Percentiles rank a stretch among this genome's conserved stretches.
Conservation (phyloP, 2,329 filamentous ascomycete genomes). For the Colletotrichum viniferum region DNA sequence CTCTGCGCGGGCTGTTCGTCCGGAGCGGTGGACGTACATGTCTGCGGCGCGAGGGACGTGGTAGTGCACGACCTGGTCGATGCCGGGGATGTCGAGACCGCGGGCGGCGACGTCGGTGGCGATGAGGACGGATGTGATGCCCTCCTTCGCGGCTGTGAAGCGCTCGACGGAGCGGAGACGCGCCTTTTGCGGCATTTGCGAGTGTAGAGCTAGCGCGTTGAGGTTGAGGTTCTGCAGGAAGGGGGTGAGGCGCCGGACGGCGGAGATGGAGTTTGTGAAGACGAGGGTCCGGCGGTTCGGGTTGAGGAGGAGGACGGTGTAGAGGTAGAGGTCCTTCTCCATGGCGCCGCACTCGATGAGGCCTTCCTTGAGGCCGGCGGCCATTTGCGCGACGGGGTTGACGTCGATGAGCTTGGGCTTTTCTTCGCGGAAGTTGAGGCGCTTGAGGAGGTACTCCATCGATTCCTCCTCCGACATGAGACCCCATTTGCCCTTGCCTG, state of each 20-base stretch:
- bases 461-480: constrained; percentile 74
- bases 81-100: constrained; percentile 89
- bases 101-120: constrained; percentile 94
- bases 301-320: constrained; percentile 83
- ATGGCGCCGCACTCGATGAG: constrained; percentile 90
- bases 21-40: constrained; percentile 93
- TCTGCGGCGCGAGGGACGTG: constrained; percentile 92
- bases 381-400: constrained; percentile 90
- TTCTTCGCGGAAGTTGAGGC: constrained; percentile 84
- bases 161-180: constrained; percentile 91
- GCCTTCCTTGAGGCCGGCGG: constrained; percentile 82
- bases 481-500: constrained; percentile 69
- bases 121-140: constrained; percentile 71
- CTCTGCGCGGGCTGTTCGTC: constrained; percentile 86
- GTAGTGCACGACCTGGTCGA: constrained; percentile 93
- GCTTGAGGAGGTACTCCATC: constrained; percentile 91
- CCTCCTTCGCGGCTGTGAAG: constrained; percentile 70
- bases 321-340: constrained; percentile 97
- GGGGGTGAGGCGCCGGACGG: constrained; percentile 84
- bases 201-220: constrained; percentile 80
- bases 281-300: constrained; percentile 82
- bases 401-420: constrained; percentile 91
- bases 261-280: constrained; percentile 95
- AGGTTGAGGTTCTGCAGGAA: constrained; percentile 84
- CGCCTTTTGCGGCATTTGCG: constrained; percentile 94